Evolutionary conservation across 805 yeast genomes (phyloP).

Genomic region (Maudiozyma serrabonitensis): DNA sequence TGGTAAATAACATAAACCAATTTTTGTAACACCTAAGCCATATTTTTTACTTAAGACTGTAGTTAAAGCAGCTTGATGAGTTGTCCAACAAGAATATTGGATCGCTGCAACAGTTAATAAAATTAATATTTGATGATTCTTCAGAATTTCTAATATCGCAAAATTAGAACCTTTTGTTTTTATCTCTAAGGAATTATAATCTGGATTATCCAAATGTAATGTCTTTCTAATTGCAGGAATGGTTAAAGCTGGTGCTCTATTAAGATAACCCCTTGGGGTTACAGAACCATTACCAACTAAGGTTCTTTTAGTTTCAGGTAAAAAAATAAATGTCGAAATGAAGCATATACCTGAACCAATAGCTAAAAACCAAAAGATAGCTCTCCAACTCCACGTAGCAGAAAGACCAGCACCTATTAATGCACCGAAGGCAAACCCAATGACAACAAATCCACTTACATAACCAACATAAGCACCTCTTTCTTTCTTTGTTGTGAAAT

Average conservation of each 20-base stretch:
- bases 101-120: constrained; percentile 49
- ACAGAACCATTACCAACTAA: constrained; percentile 70
- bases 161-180: constrained; percentile 18
- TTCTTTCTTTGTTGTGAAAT: constrained; percentile 50
- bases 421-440: constrained; percentile 76
- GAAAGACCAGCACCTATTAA: constrained; percentile 42
- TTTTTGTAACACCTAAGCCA: constrained; percentile 40
- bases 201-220: constrained; percentile 28
- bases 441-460: constrained; percentile 54
- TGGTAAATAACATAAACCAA: constrained; percentile 67
- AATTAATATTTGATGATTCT: constrained; percentile 36
- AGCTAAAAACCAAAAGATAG: constrained; percentile 64
- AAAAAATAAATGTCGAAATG: constrained; percentile 26
- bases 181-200: constrained; percentile 21
- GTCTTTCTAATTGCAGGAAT: constrained; percentile 13
- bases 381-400: constrained; percentile 55
- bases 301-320: constrained; percentile 74
- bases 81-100: constrained; percentile 61
- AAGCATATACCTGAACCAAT: constrained; percentile 47
- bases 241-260: constrained; percentile 38
- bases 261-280: constrained; percentile 35
- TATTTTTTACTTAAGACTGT: constrained; percentile 43
- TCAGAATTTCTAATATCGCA: constrained; percentile 36
- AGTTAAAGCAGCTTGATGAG: constrained; percentile 58
- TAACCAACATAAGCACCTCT: constrained; percentile 67